phyloP scores from a whole-genome alignment of 108 stramenopile species.

The Pseudonitzschia multistriata region DNA sequence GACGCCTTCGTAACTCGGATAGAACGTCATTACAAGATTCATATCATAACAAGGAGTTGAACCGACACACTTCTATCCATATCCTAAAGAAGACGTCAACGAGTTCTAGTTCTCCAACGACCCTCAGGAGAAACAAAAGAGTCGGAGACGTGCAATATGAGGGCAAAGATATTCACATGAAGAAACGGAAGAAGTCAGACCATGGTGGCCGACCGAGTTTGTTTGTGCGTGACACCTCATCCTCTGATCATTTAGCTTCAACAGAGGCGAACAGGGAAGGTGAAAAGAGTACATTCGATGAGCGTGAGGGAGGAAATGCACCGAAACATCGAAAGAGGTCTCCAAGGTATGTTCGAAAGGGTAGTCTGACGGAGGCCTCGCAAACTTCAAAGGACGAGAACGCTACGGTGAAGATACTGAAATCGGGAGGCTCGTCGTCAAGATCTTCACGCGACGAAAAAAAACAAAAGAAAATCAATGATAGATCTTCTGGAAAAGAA shows the following conservation, averaged over 20 bases:
- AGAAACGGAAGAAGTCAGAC: constrained; percentile 2
- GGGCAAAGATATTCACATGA: neutral
- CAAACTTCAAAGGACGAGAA: neutral
- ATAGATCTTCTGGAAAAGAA: no score
- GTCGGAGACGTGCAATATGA: neutral
- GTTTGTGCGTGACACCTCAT: neutral
- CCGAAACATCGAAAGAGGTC: neutral
- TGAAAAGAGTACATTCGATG: neutral
- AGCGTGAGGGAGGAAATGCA: neutral
- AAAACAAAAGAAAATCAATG: no score
- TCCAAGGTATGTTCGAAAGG: neutral
- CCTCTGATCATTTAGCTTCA: neutral
- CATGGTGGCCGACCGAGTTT: neutral
- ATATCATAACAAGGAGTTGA: neutral
- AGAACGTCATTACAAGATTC: neutral
- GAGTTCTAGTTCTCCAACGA: neutral
- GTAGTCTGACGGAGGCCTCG: neutral
- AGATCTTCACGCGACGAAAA: no score
- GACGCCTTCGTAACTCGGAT: no score
- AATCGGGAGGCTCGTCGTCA: no score
- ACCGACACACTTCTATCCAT: neutral
- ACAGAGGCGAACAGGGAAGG: neutral
- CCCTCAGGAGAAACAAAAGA: neutral
- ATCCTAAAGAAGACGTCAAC: neutral
- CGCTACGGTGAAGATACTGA: neutral